phyloP scores from a whole-genome alignment of 148 eudicot species.

The Nepenthes gracilis region DNA sequence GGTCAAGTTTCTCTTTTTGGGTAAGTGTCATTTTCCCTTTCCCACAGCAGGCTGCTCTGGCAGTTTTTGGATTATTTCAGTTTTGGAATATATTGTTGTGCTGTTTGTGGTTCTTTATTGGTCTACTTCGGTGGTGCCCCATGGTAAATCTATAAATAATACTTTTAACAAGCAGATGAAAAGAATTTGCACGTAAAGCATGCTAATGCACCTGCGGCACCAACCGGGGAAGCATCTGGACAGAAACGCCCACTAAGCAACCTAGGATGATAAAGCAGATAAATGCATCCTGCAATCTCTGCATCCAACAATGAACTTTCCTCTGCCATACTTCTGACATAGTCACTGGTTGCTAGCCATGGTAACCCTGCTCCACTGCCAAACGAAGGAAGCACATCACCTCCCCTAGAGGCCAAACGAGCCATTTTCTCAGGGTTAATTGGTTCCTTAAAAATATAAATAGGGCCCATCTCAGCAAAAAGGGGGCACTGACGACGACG shows the following conservation, averaged over 20 bases:
- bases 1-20: too few relatives aligned
- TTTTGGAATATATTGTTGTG: too few relatives aligned
- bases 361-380: constrained; percentile 84
- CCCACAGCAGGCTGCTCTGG: too few relatives aligned
- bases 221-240: constrained; percentile 97
- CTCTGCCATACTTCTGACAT: constrained; percentile 59
- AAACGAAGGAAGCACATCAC: constrained; percentile 87
- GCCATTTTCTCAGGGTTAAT: constrained; percentile 89
- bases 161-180: too few relatives aligned
- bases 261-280: constrained; percentile 92
- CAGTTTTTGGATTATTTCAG: too few relatives aligned
- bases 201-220: constrained; percentile 64
- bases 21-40: too few relatives aligned
- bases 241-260: constrained; percentile 91
- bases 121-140: too few relatives aligned
- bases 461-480: constrained; percentile 99
- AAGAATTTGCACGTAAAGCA: too few relatives aligned
- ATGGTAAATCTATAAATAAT: too few relatives aligned
- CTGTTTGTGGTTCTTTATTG: too few relatives aligned
- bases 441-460: constrained; percentile 89
- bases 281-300: constrained; percentile 73
- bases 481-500: constrained; percentile 98
- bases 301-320: constrained; percentile 77
- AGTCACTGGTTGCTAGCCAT: constrained; percentile 80
- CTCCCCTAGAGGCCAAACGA: constrained; percentile 92